Percentiles rank a stretch among this genome's conserved stretches.
phyloP scores from a whole-genome alignment of 148 eudicot species.

The Suaeda aralocaspica region DNA sequence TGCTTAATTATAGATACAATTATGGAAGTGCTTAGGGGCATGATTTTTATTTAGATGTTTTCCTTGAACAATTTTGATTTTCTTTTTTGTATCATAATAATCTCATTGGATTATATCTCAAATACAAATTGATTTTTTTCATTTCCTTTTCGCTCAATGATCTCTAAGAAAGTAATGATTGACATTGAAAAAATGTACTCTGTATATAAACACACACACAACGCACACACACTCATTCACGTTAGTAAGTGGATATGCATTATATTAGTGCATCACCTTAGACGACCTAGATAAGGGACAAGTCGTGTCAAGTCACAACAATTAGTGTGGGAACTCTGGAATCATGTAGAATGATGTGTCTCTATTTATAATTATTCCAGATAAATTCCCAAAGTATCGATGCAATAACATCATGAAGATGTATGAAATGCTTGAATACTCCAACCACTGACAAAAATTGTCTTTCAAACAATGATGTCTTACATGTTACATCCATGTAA shows the following conservation, averaged over 20 bases:
- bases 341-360: background rate
- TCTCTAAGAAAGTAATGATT: too few relatives aligned
- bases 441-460: slow-evolving; percentile 9
- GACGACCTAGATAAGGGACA: too few relatives aligned
- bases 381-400: background rate
- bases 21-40: background rate
- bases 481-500: background rate
- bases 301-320: too few relatives aligned
- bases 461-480: slow-evolving; percentile 12
- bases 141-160: too few relatives aligned
- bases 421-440: background rate
- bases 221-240: too few relatives aligned
- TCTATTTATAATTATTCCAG: background rate
- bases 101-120: too few relatives aligned
- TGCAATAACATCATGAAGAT: background rate
- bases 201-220: too few relatives aligned
- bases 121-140: too few relatives aligned
- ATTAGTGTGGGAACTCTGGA: background rate
- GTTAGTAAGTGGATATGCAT: too few relatives aligned
- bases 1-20: background rate
- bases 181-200: too few relatives aligned
- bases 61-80: background rate
- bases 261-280: too few relatives aligned
- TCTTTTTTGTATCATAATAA: too few relatives aligned
- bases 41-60: background rate